phyloP scores from a whole-genome alignment of 495 filamentous ascomycete genomes.

The Daldinia childiae region DNA sequence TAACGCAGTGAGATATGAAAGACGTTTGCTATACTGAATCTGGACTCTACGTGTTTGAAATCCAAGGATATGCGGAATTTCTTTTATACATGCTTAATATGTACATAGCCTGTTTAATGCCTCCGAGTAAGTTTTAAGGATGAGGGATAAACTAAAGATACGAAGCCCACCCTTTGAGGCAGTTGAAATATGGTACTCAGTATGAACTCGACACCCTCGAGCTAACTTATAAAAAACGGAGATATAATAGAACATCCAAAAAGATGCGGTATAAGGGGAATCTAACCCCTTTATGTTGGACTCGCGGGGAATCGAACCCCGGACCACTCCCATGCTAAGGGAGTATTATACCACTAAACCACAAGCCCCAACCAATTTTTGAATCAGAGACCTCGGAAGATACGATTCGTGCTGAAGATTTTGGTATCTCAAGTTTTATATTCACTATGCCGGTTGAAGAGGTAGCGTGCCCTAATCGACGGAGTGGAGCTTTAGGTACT shows the following conservation, averaged over 20 bases:
- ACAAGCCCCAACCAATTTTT: constrained; percentile 22
- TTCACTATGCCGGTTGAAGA: neutral
- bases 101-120: too few species aligned
- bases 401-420: neutral
- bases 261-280: constrained; percentile 1
- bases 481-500: neutral
- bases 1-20: too few species aligned
- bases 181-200: neutral
- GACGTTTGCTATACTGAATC: too few species aligned
- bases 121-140: too few species aligned
- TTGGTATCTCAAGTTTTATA: neutral
- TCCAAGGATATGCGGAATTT: too few species aligned
- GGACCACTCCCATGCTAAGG: constrained; percentile 60
- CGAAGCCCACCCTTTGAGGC: too few species aligned
- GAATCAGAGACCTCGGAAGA: neutral
- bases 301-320: constrained; percentile 67
- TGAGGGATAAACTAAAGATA: too few species aligned
- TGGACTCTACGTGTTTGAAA: too few species aligned
- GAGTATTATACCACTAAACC: constrained; percentile 46
- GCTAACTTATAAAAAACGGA: neutral
- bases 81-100: too few species aligned
- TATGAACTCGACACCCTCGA: too few species aligned
- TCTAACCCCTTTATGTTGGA: constrained; percentile 33
- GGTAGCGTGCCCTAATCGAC: neutral
- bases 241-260: neutral